Conservation (phyloP, 179 eudicot genomes). For the Silene vulgaris region DNA sequence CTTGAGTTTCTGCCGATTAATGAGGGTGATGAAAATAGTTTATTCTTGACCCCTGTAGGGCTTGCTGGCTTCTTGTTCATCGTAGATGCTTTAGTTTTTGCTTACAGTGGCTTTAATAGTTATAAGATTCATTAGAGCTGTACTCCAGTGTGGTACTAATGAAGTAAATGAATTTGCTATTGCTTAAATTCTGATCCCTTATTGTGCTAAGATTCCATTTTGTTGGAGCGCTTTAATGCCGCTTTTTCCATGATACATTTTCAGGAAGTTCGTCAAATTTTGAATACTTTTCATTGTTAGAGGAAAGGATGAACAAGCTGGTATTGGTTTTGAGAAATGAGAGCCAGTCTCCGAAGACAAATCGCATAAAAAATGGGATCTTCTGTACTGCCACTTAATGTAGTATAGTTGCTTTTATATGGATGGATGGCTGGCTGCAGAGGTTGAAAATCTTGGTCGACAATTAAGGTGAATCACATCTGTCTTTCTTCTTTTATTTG, state of each 20-base stretch:
- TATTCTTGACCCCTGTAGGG: background rate
- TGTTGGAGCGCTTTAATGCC: background rate
- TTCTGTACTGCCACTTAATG: slow-evolving; percentile 21
- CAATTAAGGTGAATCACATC: slow-evolving; percentile 18
- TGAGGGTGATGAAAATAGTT: background rate
- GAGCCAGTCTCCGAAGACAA: slow-evolving; percentile 16
- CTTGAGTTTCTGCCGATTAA: background rate
- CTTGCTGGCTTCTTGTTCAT: background rate
- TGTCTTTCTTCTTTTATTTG: slow-evolving; percentile 17
- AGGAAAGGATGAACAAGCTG: background rate
- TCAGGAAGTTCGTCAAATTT: slow-evolving; percentile 3
- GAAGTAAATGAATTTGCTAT: background rate
- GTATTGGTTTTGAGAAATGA: slow-evolving; percentile 14
- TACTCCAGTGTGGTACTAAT: background rate
- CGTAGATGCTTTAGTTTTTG: background rate
- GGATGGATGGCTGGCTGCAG: slow-evolving; percentile 24
- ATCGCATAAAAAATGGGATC: slow-evolving; percentile 14
- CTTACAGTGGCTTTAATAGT: background rate
- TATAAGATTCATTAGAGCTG: background rate
- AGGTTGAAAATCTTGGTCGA: slow-evolving; percentile 20
- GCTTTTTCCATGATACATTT: background rate
- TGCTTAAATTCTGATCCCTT: slow-evolving; percentile 3
- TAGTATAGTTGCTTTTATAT: slow-evolving; percentile 14
- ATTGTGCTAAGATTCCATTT: slow-evolving; percentile 1
- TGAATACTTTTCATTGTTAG: slow-evolving; percentile 2